Conservation (phyloP, 1,139 yeast genomes). For the Yamadazyma sp. region DNA sequence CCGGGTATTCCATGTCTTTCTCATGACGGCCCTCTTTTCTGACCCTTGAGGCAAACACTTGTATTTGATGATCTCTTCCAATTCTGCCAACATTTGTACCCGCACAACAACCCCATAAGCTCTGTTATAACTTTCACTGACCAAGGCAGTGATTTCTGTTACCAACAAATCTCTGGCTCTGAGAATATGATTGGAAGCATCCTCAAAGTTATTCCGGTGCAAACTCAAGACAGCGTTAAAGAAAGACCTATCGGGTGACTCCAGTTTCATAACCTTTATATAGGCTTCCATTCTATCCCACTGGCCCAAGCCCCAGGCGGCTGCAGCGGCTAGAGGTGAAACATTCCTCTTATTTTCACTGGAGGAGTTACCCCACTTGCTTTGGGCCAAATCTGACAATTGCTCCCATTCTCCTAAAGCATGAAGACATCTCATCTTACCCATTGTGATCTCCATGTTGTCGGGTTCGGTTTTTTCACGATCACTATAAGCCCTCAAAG, state of each 20-base stretch:
- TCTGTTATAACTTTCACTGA: conserved; percentile 93
- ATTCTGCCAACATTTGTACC: conserved; percentile 94
- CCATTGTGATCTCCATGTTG: conserved; percentile 83
- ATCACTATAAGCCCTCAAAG: conserved; percentile 82
- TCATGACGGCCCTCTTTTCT: conserved; percentile 72
- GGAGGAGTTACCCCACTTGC: conserved; percentile 76
- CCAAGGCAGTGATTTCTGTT: conserved; percentile 91
- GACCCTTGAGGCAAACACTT: conserved; percentile 82
- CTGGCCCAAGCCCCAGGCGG: conserved; percentile 98
- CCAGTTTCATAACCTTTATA: conserved; percentile 84
- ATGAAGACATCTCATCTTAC: conserved; percentile 96
- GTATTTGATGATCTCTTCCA: conserved; percentile 91
- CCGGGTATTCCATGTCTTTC: conserved; percentile 93
- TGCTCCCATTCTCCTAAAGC: conserved; percentile 99
- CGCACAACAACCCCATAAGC: conserved; percentile 97
- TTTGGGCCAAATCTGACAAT: conserved; percentile 79
- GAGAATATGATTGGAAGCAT: conserved; percentile 75
- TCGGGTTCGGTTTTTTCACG: conserved; percentile 59
- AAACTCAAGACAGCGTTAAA: conserved; percentile 86
- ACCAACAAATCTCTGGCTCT: conserved; percentile 87
- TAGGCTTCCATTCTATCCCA: conserved; percentile 97
- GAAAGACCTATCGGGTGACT: conserved; percentile 92
- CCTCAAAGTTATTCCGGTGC: conserved; percentile 83
- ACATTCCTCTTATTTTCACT: conserved; percentile 78
- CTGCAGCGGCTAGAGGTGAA: conserved; percentile 98